Percentiles rank a stretch among this genome's conserved stretches.
Evolutionary conservation across 2,329 filamentous ascomycete species (phyloP).

Genomic region (Onygena corvina): DNA sequence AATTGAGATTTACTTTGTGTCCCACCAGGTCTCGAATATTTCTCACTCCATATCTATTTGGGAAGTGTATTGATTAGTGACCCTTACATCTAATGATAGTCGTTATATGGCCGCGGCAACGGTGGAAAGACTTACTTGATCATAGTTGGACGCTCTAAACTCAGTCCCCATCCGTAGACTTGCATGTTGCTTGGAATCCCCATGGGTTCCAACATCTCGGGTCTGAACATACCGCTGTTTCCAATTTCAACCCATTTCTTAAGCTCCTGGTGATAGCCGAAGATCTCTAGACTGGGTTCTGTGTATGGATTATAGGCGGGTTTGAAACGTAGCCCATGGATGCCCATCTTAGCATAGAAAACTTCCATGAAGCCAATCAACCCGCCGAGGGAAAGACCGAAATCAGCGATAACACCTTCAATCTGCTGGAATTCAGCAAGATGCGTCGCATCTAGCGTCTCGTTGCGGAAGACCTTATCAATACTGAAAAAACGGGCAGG

Average conservation of each 20-base stretch:
- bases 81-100: constrained; percentile 10
- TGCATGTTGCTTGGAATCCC: constrained; percentile 81
- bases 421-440: constrained; percentile 97
- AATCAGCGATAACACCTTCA: constrained; percentile 96
- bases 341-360: constrained; percentile 95
- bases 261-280: constrained; percentile 81
- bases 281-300: constrained; percentile 96
- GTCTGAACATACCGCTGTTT: constrained; percentile 96
- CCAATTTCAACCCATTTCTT: constrained; percentile 93
- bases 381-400: constrained; percentile 79
- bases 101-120: background rate
- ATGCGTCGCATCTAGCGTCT: constrained; percentile 93
- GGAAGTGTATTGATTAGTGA: constrained; percentile 8
- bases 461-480: constrained; percentile 95
- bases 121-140: constrained; percentile 57
- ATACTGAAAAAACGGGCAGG: constrained; percentile 97
- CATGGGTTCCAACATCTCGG: constrained; percentile 94
- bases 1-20: constrained; percentile 88
- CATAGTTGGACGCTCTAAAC: constrained; percentile 91
- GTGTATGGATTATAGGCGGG: constrained; percentile 94
- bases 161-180: constrained; percentile 89
- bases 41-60: constrained; percentile 52
- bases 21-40: constrained; percentile 89
- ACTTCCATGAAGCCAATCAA: constrained; percentile 89
- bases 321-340: constrained; percentile 80